phyloP scores from a whole-genome alignment of 192 early-diverging fungal genomes.

The Umbelopsis sp. region DNA sequence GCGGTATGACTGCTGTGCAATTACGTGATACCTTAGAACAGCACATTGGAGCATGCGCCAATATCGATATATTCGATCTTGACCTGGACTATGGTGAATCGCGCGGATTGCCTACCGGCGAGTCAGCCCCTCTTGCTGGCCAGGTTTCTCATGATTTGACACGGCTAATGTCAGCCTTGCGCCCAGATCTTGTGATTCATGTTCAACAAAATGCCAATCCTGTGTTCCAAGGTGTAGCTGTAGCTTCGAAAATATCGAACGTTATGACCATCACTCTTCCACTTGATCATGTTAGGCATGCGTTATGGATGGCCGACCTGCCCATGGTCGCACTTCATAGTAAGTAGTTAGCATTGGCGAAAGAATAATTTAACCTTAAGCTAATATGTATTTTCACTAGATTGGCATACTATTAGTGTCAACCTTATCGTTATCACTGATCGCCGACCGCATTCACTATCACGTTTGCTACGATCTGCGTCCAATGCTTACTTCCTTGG shows the following conservation, averaged over 20 bases:
- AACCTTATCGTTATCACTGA: constrained; percentile 60
- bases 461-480: constrained; percentile 55
- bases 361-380: not conserved
- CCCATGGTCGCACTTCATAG: constrained; percentile 50
- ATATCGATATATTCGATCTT: constrained; percentile 39
- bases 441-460: constrained; percentile 58
- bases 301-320: constrained; percentile 55
- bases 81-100: constrained; percentile 39
- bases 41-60: constrained; percentile 14
- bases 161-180: constrained; percentile 41
- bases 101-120: constrained; percentile 19
- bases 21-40: constrained; percentile 29
- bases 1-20: constrained; percentile 31
- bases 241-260: constrained; percentile 30
- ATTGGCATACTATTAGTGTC: constrained; percentile 54
- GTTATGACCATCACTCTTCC: constrained; percentile 46
- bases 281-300: constrained; percentile 49
- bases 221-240: constrained; percentile 25
- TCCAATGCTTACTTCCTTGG: constrained; percentile 49
- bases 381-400: constrained; percentile 24
- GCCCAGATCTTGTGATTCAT: constrained; percentile 47
- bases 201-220: constrained; percentile 29
- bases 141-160: constrained; percentile 34
- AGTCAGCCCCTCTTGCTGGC: constrained; percentile 31
- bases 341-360: constrained; percentile 32